Conservation (phyloP, 148 eudicot species). For the Amaranthus cruentus region DNA sequence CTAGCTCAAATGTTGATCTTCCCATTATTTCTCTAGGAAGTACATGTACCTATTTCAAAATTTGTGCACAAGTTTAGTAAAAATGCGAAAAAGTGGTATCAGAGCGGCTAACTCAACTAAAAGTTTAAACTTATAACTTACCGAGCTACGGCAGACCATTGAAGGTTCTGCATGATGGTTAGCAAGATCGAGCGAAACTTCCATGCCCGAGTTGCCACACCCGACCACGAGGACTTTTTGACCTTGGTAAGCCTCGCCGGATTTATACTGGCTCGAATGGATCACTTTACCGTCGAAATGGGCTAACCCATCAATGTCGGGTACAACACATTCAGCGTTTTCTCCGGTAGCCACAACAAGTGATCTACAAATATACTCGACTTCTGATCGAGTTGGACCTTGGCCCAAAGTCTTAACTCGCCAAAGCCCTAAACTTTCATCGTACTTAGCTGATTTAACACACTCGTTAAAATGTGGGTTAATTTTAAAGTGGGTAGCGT, state of each 20-base stretch:
- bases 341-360: slow-evolving; percentile 93
- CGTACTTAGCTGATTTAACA: slow-evolving; percentile 65
- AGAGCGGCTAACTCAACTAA: not conserved
- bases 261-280: slow-evolving; percentile 71
- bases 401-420: slow-evolving; percentile 43
- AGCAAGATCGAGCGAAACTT: slow-evolving; percentile 76
- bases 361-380: slow-evolving; percentile 81
- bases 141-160: slow-evolving; percentile 79
- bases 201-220: slow-evolving; percentile 96
- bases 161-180: slow-evolving; percentile 71
- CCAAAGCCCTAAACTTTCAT: slow-evolving; percentile 58
- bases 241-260: slow-evolving; percentile 60
- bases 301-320: slow-evolving; percentile 63
- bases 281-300: slow-evolving; percentile 64
- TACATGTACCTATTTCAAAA: slow-evolving; percentile 58
- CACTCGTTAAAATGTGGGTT: slow-evolving; percentile 60
- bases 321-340: slow-evolving; percentile 68
- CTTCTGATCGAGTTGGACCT: slow-evolving; percentile 23
- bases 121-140: slow-evolving; percentile 25
- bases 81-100: not conserved
- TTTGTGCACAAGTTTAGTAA: not conserved
- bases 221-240: slow-evolving; percentile 78
- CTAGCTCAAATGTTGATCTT: slow-evolving; percentile 68
- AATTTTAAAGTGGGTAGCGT: slow-evolving; percentile 56
- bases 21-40: slow-evolving; percentile 77